Percentiles rank a stretch among this genome's conserved stretches.
phyloP scores from a whole-genome alignment of 345 rosid genomes.

The Passiflora organensis region DNA sequence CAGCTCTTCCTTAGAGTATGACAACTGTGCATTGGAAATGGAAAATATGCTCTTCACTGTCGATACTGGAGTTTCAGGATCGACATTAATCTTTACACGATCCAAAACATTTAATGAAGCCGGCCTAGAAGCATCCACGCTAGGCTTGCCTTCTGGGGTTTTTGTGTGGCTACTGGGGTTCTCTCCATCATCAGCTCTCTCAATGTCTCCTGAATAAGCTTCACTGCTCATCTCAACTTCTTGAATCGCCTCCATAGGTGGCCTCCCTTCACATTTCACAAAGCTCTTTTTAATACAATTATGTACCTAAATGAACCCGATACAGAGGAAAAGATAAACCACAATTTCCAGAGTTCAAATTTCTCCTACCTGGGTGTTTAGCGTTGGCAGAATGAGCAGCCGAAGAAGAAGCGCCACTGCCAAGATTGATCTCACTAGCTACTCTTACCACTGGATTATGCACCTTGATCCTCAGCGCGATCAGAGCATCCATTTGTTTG shows the following conservation, averaged over 20 bases:
- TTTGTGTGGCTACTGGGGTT: conserved; percentile 3
- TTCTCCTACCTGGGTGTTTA: conserved; percentile 17
- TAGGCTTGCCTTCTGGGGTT: neutral
- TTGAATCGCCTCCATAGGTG: conserved; percentile 24
- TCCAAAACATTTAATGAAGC: conserved; percentile 39
- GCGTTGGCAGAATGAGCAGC: conserved; percentile 12
- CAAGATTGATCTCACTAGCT: conserved; percentile 15
- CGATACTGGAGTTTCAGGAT: conserved; percentile 41
- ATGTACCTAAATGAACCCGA: too few relatives aligned
- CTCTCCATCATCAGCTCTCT: neutral
- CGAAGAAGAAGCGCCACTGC: conserved; percentile 10
- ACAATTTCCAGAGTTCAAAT: too few relatives aligned
- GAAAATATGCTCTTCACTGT: conserved; percentile 28
- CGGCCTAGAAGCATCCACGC: conserved; percentile 14
- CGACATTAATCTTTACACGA: conserved; percentile 43
- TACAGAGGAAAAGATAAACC: too few relatives aligned
- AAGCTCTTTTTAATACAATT: neutral
- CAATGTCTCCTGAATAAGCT: conserved; percentile 10
- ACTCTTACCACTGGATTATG: conserved; percentile 36
- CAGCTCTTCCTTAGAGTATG: conserved; percentile 37
- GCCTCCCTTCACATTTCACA: conserved; percentile 13
- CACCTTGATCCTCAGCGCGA: conserved; percentile 63
- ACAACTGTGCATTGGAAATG: conserved; percentile 19
- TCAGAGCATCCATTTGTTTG: conserved; percentile 68
- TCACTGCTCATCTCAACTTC: conserved; percentile 31